Evolutionary conservation across 148 eudicot species (phyloP).

Genomic region (Tetragonia tetragonoides): DNA sequence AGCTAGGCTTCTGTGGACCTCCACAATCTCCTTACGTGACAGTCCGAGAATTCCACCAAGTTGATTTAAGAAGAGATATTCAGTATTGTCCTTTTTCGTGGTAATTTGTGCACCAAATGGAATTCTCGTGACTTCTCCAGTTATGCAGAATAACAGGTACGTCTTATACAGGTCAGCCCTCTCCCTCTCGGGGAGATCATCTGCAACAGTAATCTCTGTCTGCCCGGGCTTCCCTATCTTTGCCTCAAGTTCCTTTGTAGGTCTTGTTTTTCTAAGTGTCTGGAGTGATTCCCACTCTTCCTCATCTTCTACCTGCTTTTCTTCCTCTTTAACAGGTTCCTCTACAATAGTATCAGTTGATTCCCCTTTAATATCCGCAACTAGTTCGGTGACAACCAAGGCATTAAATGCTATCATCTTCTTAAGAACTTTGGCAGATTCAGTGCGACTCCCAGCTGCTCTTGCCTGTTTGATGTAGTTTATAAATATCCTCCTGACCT

Average conservation of each 20-base stretch:
- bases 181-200: constrained; percentile 77
- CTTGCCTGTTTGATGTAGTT: constrained; percentile 71
- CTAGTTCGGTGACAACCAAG: constrained; percentile 76
- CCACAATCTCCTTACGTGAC: constrained; percentile 62
- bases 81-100: constrained; percentile 63
- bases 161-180: constrained; percentile 79
- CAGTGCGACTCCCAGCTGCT: constrained; percentile 59
- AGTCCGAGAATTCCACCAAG: constrained; percentile 82
- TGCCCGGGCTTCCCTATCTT: constrained; percentile 51
- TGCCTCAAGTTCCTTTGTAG: constrained; percentile 38
- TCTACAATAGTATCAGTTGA: constrained; percentile 44
- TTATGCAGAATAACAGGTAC: constrained; percentile 67
- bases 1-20: constrained; percentile 71
- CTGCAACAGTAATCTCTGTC: constrained; percentile 72
- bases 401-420: constrained; percentile 79
- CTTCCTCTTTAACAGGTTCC: constrained; percentile 52
- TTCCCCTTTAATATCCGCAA: constrained; percentile 86
- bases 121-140: constrained; percentile 60
- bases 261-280: constrained; percentile 58
- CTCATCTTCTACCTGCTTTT: constrained; percentile 40
- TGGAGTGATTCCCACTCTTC: constrained; percentile 84
- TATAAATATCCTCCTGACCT: constrained; percentile 77
- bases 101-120: constrained; percentile 71
- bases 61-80: constrained; percentile 65
- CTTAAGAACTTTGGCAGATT: constrained; percentile 69